Evolutionary conservation across 2,329 filamentous ascomycete genomes (phyloP).

Genomic region (Fusarium domesticum): DNA sequence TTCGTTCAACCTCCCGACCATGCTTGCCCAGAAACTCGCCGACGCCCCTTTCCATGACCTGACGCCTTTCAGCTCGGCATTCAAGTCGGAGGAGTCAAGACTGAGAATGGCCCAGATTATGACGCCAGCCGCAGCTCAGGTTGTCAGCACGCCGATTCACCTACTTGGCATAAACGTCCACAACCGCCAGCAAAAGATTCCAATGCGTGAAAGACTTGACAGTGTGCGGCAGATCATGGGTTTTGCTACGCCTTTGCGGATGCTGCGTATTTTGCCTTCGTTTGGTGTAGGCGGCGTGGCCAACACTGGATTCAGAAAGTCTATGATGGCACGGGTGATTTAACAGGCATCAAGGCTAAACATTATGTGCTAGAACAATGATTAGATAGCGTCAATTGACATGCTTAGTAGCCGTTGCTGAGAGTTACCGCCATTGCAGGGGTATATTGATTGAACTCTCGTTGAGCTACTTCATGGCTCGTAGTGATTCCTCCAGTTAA

Average conservation of each 20-base stretch:
- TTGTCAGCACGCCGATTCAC: slow-evolving; percentile 26
- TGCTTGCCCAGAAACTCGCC: slow-evolving; percentile 24
- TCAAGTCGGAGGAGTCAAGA: slow-evolving; percentile 22
- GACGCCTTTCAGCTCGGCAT: slow-evolving; percentile 17
- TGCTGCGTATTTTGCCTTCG: slow-evolving; percentile 21
- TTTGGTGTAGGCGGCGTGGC: slow-evolving; percentile 25
- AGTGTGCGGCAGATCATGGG: slow-evolving; percentile 11
- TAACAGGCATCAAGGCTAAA: slow-evolving; percentile 1
- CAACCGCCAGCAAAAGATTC: slow-evolving; percentile 14
- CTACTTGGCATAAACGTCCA: slow-evolving; percentile 23
- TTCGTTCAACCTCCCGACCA: slow-evolving; percentile 25
- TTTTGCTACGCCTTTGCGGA: slow-evolving; percentile 23
- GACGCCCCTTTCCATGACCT: slow-evolving; percentile 18
- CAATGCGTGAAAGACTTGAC: slow-evolving; percentile 17
- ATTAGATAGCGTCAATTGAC: neutral
- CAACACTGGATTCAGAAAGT: slow-evolving; percentile 24
- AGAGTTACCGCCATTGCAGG: too few relatives aligned
- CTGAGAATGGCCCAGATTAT: slow-evolving; percentile 24
- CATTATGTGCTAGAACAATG: neutral
- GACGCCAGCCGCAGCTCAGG: slow-evolving; percentile 23
- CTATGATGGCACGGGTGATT: slow-evolving; percentile 15
- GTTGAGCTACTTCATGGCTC: too few relatives aligned
- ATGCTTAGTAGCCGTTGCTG: too few relatives aligned
- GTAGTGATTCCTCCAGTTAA: too few relatives aligned
- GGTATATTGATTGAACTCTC: too few relatives aligned